Conservation (phyloP, 23 red algal species). For the Gracilaria caudata region DNA sequence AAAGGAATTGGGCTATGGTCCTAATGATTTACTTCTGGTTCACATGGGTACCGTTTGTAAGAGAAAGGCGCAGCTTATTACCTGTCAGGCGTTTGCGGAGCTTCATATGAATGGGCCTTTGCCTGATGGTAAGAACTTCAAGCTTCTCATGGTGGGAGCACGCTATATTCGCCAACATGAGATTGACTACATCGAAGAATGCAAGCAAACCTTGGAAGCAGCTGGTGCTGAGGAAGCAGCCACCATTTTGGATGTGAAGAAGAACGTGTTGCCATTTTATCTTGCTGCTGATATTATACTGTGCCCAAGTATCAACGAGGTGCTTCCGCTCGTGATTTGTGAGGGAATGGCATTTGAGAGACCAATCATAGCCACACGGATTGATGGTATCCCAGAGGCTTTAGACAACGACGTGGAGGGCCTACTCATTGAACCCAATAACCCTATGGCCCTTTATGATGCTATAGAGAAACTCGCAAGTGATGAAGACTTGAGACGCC, state of each 20-base stretch:
- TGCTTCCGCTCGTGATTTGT: constrained; percentile 96
- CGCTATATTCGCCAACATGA: constrained; percentile 98
- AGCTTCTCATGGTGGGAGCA: constrained; percentile 97
- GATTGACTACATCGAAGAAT: constrained; percentile 94
- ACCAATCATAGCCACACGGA: constrained; percentile 86
- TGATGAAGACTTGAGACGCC: constrained; percentile 48
- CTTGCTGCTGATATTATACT: constrained; percentile 93
- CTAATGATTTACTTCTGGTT: constrained; percentile 80
- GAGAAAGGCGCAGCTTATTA: constrained; percentile 91
- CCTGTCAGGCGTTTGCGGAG: constrained; percentile 85
- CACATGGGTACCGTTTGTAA: constrained; percentile 98
- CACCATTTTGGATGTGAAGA: constrained; percentile 96
- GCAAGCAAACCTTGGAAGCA: constrained; percentile 78
- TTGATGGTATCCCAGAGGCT: constrained; percentile 98
- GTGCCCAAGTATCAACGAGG: constrained; percentile 95
- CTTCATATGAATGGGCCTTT: constrained; percentile 53
- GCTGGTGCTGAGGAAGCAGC: constrained; percentile 66
- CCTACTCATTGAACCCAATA: constrained; percentile 80
- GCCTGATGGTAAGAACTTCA: constrained; percentile 57
- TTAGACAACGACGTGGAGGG: constrained; percentile 79
- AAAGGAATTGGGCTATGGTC: constrained; percentile 84
- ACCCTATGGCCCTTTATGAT: constrained; percentile 79
- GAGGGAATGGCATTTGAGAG: constrained; percentile 99
- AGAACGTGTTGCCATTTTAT: constrained; percentile 98
- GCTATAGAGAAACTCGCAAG: constrained; percentile 68